phyloP scores from a whole-genome alignment of 2,329 filamentous ascomycete genomes.

The Leptographium galeiforme region DNA sequence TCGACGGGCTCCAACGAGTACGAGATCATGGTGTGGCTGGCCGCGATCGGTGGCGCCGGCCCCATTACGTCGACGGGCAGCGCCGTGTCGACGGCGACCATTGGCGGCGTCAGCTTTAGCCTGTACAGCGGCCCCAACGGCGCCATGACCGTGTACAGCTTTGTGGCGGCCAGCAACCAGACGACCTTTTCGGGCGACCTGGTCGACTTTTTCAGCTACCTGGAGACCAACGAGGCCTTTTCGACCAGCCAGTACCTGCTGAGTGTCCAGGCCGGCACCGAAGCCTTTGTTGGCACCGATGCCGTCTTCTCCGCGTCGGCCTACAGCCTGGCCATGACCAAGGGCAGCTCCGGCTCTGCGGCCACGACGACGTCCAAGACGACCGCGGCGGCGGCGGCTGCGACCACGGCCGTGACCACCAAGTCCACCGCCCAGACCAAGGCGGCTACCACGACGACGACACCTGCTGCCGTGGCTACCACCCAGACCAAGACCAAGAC shows the following conservation, averaged over 20 bases:
- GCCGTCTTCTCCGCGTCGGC: slow-evolving; percentile 11
- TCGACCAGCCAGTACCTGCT: slow-evolving; percentile 36
- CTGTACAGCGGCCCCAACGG: slow-evolving; percentile 50
- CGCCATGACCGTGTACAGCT: slow-evolving; percentile 46
- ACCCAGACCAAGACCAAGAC: neutral
- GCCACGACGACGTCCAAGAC: neutral
- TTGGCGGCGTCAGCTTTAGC: slow-evolving; percentile 41
- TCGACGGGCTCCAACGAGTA: slow-evolving; percentile 32
- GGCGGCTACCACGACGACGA: neutral
- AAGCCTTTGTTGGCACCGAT: slow-evolving; percentile 38
- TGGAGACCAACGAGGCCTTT: slow-evolving; percentile 33
- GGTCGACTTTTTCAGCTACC: slow-evolving; percentile 42
- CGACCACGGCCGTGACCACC: neutral
- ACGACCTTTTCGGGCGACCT: slow-evolving; percentile 43
- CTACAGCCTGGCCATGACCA: slow-evolving; percentile 7
- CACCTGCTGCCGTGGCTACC: neutral
- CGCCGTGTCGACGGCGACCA: slow-evolving; percentile 36
- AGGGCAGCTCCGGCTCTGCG: neutral
- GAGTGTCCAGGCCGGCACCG: slow-evolving; percentile 40
- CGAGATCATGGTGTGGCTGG: slow-evolving; percentile 55
- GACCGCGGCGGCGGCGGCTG: neutral
- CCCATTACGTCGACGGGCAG: slow-evolving; percentile 41
- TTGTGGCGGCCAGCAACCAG: slow-evolving; percentile 25
- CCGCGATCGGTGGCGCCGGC: slow-evolving; percentile 41
- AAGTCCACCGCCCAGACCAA: neutral